Conservation (phyloP, 257 asterid genomes). For the Solanum verrucosum region DNA sequence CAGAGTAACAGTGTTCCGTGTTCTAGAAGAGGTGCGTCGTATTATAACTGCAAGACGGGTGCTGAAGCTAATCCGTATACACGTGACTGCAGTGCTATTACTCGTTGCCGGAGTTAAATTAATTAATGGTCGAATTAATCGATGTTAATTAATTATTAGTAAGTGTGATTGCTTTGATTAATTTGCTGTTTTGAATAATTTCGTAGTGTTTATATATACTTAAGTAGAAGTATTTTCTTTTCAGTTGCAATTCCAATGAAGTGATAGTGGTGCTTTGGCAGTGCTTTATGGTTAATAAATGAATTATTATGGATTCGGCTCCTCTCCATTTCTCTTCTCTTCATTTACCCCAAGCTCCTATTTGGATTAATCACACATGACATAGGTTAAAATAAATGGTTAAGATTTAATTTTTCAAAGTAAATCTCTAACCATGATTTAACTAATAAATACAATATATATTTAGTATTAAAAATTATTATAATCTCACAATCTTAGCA, state of each 20-base stretch:
- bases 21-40: conserved; percentile 73
- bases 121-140: background rate
- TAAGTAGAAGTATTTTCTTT: background rate
- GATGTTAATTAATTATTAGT: background rate
- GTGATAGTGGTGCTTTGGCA: background rate
- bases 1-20: conserved; percentile 68
- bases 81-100: conserved; percentile 64
- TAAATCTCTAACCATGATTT: too few relatives aligned
- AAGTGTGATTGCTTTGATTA: background rate
- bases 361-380: too few relatives aligned
- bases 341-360: too few relatives aligned
- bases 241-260: background rate
- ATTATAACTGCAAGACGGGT: conserved; percentile 81
- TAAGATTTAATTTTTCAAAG: too few relatives aligned
- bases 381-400: too few relatives aligned
- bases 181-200: background rate
- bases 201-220: background rate
- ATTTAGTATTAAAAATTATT: too few relatives aligned
- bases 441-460: too few relatives aligned
- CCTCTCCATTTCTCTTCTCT: too few relatives aligned
- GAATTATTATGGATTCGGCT: too few relatives aligned
- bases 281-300: background rate
- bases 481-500: too few relatives aligned
- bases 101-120: conserved; percentile 63
- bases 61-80: conserved; percentile 74